phyloP scores from a whole-genome alignment of 768 basidiomycete species.

The Kwoniella sp. region DNA sequence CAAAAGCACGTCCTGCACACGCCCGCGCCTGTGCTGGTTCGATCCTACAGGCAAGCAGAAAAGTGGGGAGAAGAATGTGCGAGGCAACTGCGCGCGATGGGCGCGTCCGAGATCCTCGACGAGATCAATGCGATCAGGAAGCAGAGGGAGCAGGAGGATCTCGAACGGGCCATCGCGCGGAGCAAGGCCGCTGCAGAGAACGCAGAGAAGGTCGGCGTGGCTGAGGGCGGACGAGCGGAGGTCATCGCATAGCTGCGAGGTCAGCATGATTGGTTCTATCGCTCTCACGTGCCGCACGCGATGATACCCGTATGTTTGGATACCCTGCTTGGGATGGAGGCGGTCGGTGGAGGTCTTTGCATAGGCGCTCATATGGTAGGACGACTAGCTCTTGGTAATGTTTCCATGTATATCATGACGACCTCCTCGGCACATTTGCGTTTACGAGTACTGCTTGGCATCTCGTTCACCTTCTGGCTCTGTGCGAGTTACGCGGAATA shows the following conservation, averaged over 20 bases:
- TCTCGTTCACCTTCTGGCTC: no score
- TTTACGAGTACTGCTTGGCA: no score
- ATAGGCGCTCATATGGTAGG: no score
- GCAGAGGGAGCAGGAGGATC: conserved; percentile 12
- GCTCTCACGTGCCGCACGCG: no score
- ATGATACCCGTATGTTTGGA: no score
- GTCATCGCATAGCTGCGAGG: conserved; percentile 8
- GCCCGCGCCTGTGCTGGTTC: conserved; percentile 56
- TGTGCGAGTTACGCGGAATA: no score
- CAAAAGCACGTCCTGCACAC: conserved; percentile 65
- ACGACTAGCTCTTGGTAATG: no score
- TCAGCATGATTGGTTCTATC: no score
- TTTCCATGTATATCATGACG: no score
- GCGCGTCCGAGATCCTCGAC: conserved; percentile 74
- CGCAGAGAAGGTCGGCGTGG: conserved; percentile 5
- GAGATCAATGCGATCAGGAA: conserved; percentile 69
- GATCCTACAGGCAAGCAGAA: conserved; percentile 61
- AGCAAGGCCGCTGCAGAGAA: conserved; percentile 3
- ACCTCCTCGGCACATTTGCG: no score
- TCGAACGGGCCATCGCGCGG: conserved; percentile 5
- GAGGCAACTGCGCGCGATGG: conserved; percentile 60
- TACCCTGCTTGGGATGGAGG: no score
- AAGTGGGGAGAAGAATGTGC: conserved; percentile 66
- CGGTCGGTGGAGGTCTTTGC: no score
- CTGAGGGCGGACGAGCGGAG: conserved; percentile 1